Conservation (phyloP, 768 basidiomycete genomes). For the Leccinum olivaceopallidum region DNA sequence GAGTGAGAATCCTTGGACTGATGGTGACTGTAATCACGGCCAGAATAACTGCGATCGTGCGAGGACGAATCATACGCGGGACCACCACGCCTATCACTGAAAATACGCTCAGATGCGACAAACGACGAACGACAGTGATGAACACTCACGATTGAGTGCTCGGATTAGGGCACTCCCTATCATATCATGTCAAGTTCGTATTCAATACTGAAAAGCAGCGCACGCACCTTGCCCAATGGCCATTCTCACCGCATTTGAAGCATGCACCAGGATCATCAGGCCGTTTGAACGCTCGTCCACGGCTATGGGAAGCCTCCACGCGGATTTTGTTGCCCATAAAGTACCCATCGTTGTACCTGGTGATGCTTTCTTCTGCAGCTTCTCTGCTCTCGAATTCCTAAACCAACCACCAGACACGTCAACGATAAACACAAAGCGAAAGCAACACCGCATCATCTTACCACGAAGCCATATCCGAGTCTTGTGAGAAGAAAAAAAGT, state of each 20-base stretch:
- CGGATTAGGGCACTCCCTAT: constrained; percentile 72
- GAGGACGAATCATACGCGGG: constrained; percentile 49
- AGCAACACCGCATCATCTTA: constrained; percentile 39
- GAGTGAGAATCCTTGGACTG: constrained; percentile 39
- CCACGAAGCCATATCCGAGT: constrained; percentile 89
- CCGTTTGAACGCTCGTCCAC: constrained; percentile 78
- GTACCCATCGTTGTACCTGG: constrained; percentile 70
- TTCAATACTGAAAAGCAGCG: not conserved
- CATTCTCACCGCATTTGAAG: constrained; percentile 82
- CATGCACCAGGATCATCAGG: constrained; percentile 87
- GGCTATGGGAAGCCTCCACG: constrained; percentile 83
- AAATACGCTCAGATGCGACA: constrained; percentile 7
- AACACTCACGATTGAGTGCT: constrained; percentile 48
- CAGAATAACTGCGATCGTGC: constrained; percentile 56
- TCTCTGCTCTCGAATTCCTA: constrained; percentile 84
- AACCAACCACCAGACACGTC: not conserved
- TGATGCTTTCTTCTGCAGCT: constrained; percentile 84
- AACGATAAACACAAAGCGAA: not conserved
- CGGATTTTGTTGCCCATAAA: constrained; percentile 95
- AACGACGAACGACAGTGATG: not conserved
- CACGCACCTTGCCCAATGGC: constrained; percentile 86
- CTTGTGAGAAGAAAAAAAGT: constrained; percentile 36
- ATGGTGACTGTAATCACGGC: constrained; percentile 51
- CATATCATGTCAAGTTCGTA: constrained; percentile 4
- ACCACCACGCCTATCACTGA: constrained; percentile 38